Base-by-base conservation (phyloP, 83 land plant genomes). In the Isoetes engelmannii region DNA sequence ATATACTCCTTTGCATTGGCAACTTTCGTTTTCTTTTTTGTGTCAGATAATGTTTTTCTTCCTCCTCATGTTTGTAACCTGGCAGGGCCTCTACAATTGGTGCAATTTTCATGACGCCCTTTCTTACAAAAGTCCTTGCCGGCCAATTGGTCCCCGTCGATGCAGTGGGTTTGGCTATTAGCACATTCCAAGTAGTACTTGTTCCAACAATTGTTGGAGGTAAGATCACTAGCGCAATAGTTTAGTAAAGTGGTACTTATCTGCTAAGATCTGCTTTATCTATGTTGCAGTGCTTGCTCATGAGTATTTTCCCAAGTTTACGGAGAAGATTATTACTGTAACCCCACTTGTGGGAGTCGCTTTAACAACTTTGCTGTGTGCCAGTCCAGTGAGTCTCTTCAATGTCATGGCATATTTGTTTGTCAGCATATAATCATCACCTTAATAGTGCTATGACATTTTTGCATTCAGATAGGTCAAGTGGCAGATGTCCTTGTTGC, bases 91-190 rank as follows among this genome's bases (percentile, higher is more conserved):
- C 98, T 48, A 93, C 96, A 20, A 90, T 93, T 77, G 98, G 98
- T 63, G 96, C 98, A 61, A 93, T 93, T 53, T 59, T 93, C 5
- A 93, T 93, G 98, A 93, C 98, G 4, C 98, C 98, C 6, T 84
- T 93, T 60, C 87, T 93, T 17, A 93, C 98, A 9, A 93, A 93
- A 77, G 72, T 93, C 60, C 85, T 93, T 13, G 98, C 98, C n/a
- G 98, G 98, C 19, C 98, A 93, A 80, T 82, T 93, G 70, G 96
- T 93, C 44, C 96, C 98, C 58, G 98, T 93, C 66, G 98, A 93
- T 86, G 96, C 98, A 56, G 90, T 85, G 89, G 98, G 98, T 5
- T 80, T 93, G 64, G 98, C 98, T 15, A 51, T 93, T 57, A 93
- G 98, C 70, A 93, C 98, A n/a, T 93, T 93, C 70, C 98, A 93